These are phyloP conservation scores for Cadophora gregata DNA, from an alignment of 2,329 filamentous ascomycete genomes.

Conservation along the genomic window DNA sequence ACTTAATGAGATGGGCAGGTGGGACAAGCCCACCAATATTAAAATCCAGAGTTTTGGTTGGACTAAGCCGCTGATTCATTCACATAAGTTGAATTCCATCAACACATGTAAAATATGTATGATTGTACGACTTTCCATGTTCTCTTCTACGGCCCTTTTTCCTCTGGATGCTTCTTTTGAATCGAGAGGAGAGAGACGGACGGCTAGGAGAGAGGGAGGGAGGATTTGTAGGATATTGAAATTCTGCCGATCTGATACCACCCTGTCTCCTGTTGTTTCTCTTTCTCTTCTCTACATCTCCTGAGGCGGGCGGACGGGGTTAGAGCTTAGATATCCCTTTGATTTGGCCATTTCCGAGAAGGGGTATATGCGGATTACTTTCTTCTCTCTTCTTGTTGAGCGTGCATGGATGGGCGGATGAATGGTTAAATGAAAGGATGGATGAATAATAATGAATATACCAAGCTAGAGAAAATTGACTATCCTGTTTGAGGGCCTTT, in stretches of 20 bases:
- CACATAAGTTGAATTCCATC: background rate
- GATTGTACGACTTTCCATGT: slow-evolving; percentile 18
- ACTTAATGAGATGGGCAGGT: background rate
- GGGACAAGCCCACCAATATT: too few species aligned
- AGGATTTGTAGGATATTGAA: background rate
- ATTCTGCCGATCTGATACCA: background rate
- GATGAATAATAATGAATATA: slow-evolving; percentile 9
- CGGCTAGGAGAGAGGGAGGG: too few species aligned
- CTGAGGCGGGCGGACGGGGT: background rate
- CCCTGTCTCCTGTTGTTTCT: background rate
- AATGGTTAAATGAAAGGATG: slow-evolving; percentile 2
- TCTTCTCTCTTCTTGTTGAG: slow-evolving; percentile 10
- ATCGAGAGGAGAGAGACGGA: background rate
- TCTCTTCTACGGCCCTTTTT: slow-evolving; percentile 11
- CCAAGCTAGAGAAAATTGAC: background rate
- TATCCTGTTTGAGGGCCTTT: too few species aligned
- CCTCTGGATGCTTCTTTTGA: background rate
- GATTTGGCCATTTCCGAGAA: background rate
- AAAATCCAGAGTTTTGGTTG: too few species aligned
- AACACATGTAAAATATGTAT: slow-evolving; percentile 26
- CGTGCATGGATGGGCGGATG: background rate
- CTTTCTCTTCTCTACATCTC: too few species aligned
- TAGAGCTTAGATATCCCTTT: too few species aligned
- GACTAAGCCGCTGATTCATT: too few species aligned
- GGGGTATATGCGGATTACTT: background rate